Percentiles rank a stretch among this genome's conserved stretches.
Conservation (phyloP, 352 stramenopile species). For the Pythium aphanidermatum region DNA sequence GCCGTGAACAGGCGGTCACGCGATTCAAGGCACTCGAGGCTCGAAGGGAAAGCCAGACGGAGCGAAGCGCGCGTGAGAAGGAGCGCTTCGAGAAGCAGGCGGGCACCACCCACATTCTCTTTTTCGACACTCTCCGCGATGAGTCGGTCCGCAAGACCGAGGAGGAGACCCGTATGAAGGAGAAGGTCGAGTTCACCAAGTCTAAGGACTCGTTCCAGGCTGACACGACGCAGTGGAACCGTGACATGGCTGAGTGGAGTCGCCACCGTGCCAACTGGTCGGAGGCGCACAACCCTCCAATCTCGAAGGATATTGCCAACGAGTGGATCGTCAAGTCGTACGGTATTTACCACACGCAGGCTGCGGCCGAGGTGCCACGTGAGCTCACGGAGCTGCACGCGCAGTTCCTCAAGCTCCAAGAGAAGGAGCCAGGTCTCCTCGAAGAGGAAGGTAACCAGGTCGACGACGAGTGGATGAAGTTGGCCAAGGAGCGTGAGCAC, state of each 20-base stretch:
- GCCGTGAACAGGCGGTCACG: conserved; percentile 58
- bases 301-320: conserved; percentile 85
- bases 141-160: conserved; percentile 65
- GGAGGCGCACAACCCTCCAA: conserved; percentile 79
- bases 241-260: conserved; percentile 83
- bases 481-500: conserved; percentile 85
- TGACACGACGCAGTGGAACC: conserved; percentile 86
- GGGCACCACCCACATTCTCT: conserved; percentile 72
- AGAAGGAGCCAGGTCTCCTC: conserved; percentile 69
- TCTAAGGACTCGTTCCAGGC: conserved; percentile 85
- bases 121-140: conserved; percentile 77
- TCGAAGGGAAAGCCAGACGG: conserved; percentile 71
- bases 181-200: conserved; percentile 88
- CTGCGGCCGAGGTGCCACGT: conserved; percentile 40
- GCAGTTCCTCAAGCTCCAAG: conserved; percentile 78
- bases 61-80: conserved; percentile 81
- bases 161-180: conserved; percentile 75
- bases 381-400: conserved; percentile 70
- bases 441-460: conserved; percentile 79
- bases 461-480: conserved; percentile 87
- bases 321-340: conserved; percentile 86
- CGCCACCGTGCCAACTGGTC: conserved; percentile 85
- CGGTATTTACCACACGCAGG: conserved; percentile 65
- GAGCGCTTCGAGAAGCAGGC: conserved; percentile 71
- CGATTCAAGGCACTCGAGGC: conserved; percentile 78